Conservation (phyloP, 1,284 basidiomycete genomes). For the Trametes versicolor region DNA sequence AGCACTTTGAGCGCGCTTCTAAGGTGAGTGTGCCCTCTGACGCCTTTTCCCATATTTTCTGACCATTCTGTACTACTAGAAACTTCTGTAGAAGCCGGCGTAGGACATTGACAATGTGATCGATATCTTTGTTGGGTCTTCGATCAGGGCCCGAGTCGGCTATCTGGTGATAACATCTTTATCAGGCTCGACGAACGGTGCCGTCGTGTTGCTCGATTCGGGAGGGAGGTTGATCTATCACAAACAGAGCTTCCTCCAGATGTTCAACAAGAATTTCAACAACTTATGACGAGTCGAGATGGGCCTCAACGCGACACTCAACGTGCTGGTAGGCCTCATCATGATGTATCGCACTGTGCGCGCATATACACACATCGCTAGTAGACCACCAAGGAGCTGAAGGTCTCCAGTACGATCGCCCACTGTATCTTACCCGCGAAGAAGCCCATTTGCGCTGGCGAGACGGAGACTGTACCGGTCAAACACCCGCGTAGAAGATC, state of each 20-base stretch:
- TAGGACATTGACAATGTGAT: conserved; percentile 96
- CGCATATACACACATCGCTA: background rate
- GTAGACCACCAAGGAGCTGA: conserved; percentile 98
- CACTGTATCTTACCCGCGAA: conserved; percentile 98
- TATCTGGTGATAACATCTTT: conserved; percentile 97
- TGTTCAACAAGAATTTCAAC: conserved; percentile 95
- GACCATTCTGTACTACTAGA: conserved; percentile 81
- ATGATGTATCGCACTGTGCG: background rate
- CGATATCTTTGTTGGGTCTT: conserved; percentile 97
- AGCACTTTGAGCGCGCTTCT: conserved; percentile 96
- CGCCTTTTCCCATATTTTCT: conserved; percentile 13
- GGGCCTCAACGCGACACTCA: conserved; percentile 99
- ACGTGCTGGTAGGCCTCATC: conserved; percentile 79
- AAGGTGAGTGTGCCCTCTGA: conserved; percentile 67
- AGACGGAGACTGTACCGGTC: conserved; percentile 99
- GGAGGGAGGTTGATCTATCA: conserved; percentile 99
- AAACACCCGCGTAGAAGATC: conserved; percentile 98
- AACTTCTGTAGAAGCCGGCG: conserved; percentile 92
- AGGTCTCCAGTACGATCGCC: conserved; percentile 97
- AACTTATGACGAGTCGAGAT: conserved; percentile 94
- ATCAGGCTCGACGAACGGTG: conserved; percentile 95
- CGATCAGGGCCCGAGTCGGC: conserved; percentile 98
- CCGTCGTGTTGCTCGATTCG: conserved; percentile 96
- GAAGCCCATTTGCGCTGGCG: conserved; percentile 96
- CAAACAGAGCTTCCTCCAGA: conserved; percentile 96